These are phyloP conservation scores for Melanopsichium pennsylvanicum DNA, from an alignment of 1,284 basidiomycete genomes.

Conservation along the genomic window DNA sequence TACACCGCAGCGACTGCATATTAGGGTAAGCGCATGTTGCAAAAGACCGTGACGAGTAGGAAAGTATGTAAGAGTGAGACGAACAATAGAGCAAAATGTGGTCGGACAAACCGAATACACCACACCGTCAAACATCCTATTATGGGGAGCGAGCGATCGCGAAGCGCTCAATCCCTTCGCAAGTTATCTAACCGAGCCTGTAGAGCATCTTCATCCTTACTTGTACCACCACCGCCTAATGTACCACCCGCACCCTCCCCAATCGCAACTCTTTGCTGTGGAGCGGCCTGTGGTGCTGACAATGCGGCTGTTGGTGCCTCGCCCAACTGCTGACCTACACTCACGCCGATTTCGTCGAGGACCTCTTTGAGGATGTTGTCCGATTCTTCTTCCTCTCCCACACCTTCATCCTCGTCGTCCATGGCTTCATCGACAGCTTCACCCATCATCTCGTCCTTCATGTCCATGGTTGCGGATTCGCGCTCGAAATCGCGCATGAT, in stretches of 20 bases:
- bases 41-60: constrained; percentile 4
- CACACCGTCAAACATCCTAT: no score
- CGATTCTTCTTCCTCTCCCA: constrained; percentile 83
- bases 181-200: constrained; percentile 62
- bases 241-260: constrained; percentile 52
- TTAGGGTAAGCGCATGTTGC: no score
- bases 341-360: constrained; percentile 94
- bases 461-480: constrained; percentile 97
- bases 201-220: constrained; percentile 61
- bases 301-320: constrained; percentile 54
- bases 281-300: constrained; percentile 45
- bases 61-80: not conserved
- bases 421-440: constrained; percentile 98
- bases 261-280: constrained; percentile 55
- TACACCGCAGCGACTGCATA: no score
- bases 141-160: no score
- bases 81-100: no score
- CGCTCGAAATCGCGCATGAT: constrained; percentile 99
- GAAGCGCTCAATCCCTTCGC: constrained; percentile 47
- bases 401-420: constrained; percentile 84
- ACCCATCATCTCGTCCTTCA: constrained; percentile 99
- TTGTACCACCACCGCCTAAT: constrained; percentile 21
- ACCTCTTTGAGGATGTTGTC: constrained; percentile 97
- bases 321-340: constrained; percentile 76
- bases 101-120: no score